Percentiles rank a stretch among this genome's conserved stretches.
Evolutionary conservation across 768 basidiomycete species (phyloP).

Genomic region (Trametes cubensis): DNA sequence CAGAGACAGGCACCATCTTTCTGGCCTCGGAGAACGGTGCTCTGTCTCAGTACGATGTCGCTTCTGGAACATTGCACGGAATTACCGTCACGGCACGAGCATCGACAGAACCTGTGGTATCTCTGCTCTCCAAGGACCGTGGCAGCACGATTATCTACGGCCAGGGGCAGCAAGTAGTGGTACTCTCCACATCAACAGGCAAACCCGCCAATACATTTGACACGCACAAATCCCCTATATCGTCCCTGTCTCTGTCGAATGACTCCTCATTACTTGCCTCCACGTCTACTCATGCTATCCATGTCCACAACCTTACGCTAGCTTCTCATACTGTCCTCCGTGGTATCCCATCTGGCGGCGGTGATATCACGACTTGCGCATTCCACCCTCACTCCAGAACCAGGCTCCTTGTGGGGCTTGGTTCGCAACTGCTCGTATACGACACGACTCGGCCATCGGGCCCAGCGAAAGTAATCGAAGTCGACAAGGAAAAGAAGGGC

Average conservation of each 20-base stretch:
- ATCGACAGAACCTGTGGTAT: slow-evolving; percentile 32
- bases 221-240: slow-evolving; percentile 53
- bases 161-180: slow-evolving; percentile 46
- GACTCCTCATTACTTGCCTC: slow-evolving; percentile 61
- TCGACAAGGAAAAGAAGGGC: slow-evolving; percentile 44
- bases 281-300: slow-evolving; percentile 51
- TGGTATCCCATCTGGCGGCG: slow-evolving; percentile 44
- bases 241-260: slow-evolving; percentile 59
- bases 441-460: slow-evolving; percentile 61
- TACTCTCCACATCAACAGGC: slow-evolving; percentile 50
- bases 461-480: slow-evolving; percentile 53
- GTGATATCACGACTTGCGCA: slow-evolving; percentile 46
- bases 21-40: slow-evolving; percentile 45
- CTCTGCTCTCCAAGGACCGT: slow-evolving; percentile 39
- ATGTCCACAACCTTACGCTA: slow-evolving; percentile 62
- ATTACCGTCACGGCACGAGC: slow-evolving; percentile 34
- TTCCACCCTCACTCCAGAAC: slow-evolving; percentile 71
- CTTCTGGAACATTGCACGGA: slow-evolving; percentile 45
- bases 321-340: slow-evolving; percentile 58
- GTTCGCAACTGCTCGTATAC: slow-evolving; percentile 58
- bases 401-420: slow-evolving; percentile 56
- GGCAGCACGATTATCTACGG: slow-evolving; percentile 51
- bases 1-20: slow-evolving; percentile 58
- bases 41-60: slow-evolving; percentile 55
- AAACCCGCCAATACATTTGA: slow-evolving; percentile 52